Percentiles rank a stretch among this genome's conserved stretches.
Conservation (phyloP, 495 filamentous ascomycete species). For the Xylaria castorea region DNA sequence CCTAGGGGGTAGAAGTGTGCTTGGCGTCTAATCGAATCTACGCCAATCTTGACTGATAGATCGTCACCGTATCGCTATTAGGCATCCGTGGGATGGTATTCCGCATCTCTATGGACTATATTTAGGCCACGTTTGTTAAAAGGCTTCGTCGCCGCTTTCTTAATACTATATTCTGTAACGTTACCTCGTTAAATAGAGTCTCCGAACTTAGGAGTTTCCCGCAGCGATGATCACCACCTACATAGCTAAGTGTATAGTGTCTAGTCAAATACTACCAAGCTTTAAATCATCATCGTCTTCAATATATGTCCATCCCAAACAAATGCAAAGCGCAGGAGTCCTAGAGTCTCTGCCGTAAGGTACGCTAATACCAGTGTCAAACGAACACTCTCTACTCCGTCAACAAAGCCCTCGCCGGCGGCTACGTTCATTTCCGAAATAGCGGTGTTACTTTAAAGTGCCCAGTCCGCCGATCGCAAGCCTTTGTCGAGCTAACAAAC, state of each 20-base stretch:
- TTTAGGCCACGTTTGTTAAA: not conserved
- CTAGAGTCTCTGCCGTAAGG: not conserved
- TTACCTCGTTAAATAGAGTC: not conserved
- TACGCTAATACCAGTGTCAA: not conserved
- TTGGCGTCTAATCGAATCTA: not conserved
- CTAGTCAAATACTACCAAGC: not conserved
- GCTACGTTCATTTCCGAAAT: not conserved
- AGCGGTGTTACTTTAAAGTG: not conserved
- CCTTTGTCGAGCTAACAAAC: not conserved
- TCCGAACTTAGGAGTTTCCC: not conserved
- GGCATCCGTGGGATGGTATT: not conserved
- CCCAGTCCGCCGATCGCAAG: conserved; percentile 17
- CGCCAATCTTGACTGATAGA: conserved; percentile 10
- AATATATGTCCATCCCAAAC: not conserved
- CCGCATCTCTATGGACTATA: not conserved
- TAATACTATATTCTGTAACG: not conserved
- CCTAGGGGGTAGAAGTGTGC: not conserved
- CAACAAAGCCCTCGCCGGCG: not conserved
- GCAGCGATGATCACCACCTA: not conserved
- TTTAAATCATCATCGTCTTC: not conserved
- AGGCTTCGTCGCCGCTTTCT: not conserved
- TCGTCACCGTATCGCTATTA: not conserved
- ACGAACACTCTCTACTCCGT: not conserved
- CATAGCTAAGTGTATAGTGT: not conserved
- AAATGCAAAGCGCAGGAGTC: not conserved